These are phyloP conservation scores for Fraxinus nigra DNA, from an alignment of 305 asterid genomes.

Conservation along the genomic window DNA sequence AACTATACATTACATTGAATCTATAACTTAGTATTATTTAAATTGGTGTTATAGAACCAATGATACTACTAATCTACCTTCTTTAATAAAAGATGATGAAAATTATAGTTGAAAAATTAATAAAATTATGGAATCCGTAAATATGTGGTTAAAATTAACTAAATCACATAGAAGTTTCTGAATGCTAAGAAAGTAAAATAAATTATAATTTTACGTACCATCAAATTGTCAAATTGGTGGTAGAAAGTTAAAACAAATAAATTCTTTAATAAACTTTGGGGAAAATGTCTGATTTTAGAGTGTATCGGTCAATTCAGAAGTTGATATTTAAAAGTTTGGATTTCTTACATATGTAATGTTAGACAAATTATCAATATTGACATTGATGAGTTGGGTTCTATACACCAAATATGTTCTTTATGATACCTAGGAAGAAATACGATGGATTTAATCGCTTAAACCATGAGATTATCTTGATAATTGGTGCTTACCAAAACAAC, in stretches of 20 bases:
- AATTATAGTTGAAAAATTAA: too few species aligned
- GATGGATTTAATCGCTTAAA: not conserved
- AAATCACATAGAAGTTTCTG: too few species aligned
- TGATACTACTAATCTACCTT: too few species aligned
- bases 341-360: not conserved
- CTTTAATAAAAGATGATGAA: too few species aligned
- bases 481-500: slow-evolving; percentile 13
- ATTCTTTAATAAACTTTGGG: not conserved
- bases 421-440: not conserved
- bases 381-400: not conserved
- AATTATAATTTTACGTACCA: too few species aligned
- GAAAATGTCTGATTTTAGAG: too few species aligned
- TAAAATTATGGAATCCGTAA: too few species aligned
- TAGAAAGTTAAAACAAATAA: too few species aligned
- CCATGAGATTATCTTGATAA: not conserved
- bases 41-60: too few species aligned
- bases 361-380: not conserved
- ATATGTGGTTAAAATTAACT: too few species aligned
- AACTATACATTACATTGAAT: not conserved
- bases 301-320: not conserved
- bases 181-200: too few species aligned
- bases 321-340: not conserved
- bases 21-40: too few species aligned
- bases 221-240: not conserved
- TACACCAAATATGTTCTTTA: not conserved